Base-by-base conservation (phyloP, 2,329 filamentous ascomycete genomes). In the Aspergillus sp. region DNA sequence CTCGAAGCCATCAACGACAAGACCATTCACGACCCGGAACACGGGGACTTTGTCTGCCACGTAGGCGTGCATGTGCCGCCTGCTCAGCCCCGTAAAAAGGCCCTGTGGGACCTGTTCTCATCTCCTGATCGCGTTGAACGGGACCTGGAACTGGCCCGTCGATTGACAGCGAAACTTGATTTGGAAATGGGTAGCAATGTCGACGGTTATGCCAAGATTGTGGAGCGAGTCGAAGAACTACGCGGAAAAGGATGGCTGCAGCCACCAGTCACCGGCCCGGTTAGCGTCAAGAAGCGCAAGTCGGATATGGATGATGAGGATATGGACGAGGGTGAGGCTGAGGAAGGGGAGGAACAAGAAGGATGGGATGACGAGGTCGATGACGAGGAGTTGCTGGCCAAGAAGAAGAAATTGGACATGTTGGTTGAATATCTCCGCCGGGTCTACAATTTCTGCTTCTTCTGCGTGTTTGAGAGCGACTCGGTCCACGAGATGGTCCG, bases 401-500 rank as follows among this genome's bases (percentile, higher is more conserved):
- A 95, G 77, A 97, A 97, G 80, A 97, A 98, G 76, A 90, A 93
- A 62, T 81, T 98, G 44, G 93, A 98, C 70, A 77, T 98, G 32
- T 79, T 95, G 67, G 93, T 97, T 46, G 93, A 98, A 71, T 98
- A 98, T 66, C 79, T 98, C 50, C 89, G 93, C 45, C 85, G 93
- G 13, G 93, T 98, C 45, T 95, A 94, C 78, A 96, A 93, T 71
- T 97, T 98, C 73, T 98, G 93, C 74, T 96, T 98, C 76, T 98
- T 97, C 75, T 98, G 93, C 67, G 94, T 98, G 4, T 97, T 98
- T 58, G 93, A 98, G 71, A 93, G 90, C 63, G 93, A 98, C 68
- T 97, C 91, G 0, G 85, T 97, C 19, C 93, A 98, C 62, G 93
- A 98, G 71, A 77, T 98, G 56, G 90, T 88, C 37, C 84, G 93